phyloP scores from a whole-genome alignment of 306 rosid species.

The Arachis stenosperma region DNA sequence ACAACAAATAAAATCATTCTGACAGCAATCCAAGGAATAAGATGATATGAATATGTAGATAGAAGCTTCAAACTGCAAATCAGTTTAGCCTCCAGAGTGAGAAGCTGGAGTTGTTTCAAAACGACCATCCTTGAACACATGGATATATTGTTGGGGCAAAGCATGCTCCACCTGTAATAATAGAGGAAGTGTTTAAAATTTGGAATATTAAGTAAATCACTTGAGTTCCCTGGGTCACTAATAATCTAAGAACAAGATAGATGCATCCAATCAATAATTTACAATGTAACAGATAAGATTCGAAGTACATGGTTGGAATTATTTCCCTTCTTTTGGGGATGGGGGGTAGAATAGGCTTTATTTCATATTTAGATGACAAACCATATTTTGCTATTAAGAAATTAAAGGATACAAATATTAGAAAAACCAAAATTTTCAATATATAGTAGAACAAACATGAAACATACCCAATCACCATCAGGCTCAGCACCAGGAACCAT shows the following conservation, averaged over 20 bases:
- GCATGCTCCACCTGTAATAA: slow-evolving; percentile 90
- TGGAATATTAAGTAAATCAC: slow-evolving; percentile 15
- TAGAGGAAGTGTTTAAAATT: slow-evolving; percentile 24
- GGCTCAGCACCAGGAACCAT: slow-evolving; percentile 80
- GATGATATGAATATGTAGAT: slow-evolving; percentile 32
- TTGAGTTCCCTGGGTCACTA: slow-evolving; percentile 2
- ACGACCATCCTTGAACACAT: slow-evolving; percentile 71
- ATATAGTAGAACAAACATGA: slow-evolving; percentile 12
- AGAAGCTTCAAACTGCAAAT: slow-evolving; percentile 38
- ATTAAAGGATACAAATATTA: background rate
- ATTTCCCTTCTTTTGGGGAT: slow-evolving; percentile 2
- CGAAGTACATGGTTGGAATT: background rate
- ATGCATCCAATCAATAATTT: slow-evolving; percentile 5
- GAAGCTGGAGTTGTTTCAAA: slow-evolving; percentile 90
- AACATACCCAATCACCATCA: slow-evolving; percentile 89
- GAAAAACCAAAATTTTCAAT: slow-evolving; percentile 27
- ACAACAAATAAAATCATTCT: slow-evolving; percentile 47
- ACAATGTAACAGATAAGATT: slow-evolving; percentile 3
- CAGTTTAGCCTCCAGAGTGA: slow-evolving; percentile 92
- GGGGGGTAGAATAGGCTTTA: background rate
- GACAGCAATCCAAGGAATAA: slow-evolving; percentile 45
- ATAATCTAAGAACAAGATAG: slow-evolving; percentile 1
- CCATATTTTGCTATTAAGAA: background rate
- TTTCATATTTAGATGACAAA: slow-evolving; percentile 11
- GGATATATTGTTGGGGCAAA: slow-evolving; percentile 85